These are phyloP conservation scores for Xylaria sp. DNA, from an alignment of 2,329 filamentous ascomycete genomes.

Conservation along the genomic window DNA sequence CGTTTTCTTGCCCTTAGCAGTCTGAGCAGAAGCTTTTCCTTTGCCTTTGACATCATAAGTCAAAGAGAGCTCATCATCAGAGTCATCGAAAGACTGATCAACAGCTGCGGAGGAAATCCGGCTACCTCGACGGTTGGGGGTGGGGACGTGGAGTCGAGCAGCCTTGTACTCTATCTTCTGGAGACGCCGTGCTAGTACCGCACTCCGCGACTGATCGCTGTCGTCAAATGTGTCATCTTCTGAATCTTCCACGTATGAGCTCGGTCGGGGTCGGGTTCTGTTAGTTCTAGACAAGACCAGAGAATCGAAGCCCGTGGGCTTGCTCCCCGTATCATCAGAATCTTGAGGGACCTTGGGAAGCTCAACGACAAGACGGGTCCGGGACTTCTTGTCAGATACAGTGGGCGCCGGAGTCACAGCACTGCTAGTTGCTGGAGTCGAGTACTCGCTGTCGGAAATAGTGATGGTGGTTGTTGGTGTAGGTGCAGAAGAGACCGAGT, in stretches of 20 bases:
- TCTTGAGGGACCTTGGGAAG: constrained; percentile 42
- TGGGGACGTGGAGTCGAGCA: no score
- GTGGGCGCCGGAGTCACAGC: constrained; percentile 43
- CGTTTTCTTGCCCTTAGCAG: neutral
- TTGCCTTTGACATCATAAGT: constrained; percentile 4
- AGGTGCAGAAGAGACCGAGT: constrained; percentile 41
- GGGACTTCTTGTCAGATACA: constrained; percentile 17
- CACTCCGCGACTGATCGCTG: constrained; percentile 28
- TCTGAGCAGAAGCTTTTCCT: constrained; percentile 4
- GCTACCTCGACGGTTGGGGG: constrained; percentile 10
- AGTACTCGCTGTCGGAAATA: constrained; percentile 42
- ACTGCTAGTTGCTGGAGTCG: constrained; percentile 49
- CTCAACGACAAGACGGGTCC: constrained; percentile 38
- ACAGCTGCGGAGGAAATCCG: constrained; percentile 1
- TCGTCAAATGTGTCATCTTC: constrained; percentile 32
- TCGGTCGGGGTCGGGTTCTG: constrained; percentile 28
- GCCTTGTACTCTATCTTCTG: constrained; percentile 33
- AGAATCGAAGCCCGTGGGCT: constrained; percentile 25
- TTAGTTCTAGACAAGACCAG: constrained; percentile 18
- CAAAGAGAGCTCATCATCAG: constrained; percentile 5
- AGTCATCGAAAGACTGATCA: neutral
- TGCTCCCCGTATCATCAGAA: constrained; percentile 44
- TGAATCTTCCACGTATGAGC: constrained; percentile 35
- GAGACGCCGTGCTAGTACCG: constrained; percentile 23
- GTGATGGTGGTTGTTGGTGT: constrained; percentile 34